These are phyloP conservation scores for Moelleriella libera DNA, from an alignment of 2,329 filamentous ascomycete species.

Conservation along the genomic window DNA sequence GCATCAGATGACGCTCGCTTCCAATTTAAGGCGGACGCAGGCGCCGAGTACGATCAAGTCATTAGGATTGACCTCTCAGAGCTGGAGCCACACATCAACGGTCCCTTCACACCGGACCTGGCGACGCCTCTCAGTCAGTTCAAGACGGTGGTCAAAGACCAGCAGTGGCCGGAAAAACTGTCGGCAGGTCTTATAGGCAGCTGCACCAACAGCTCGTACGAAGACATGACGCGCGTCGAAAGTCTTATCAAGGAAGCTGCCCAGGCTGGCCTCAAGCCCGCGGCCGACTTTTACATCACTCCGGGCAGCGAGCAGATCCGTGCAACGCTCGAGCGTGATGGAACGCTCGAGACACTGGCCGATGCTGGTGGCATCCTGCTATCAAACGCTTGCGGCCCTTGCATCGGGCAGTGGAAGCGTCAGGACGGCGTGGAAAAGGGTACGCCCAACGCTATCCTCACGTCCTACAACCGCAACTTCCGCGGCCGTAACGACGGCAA, in stretches of 20 bases:
- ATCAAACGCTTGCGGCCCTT: conserved; percentile 89
- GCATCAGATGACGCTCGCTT: conserved; percentile 33
- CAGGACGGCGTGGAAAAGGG: conserved; percentile 77
- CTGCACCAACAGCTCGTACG: conserved; percentile 97
- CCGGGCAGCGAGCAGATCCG: conserved; percentile 95
- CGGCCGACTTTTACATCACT: conserved; percentile 87
- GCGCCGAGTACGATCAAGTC: conserved; percentile 77
- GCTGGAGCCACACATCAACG: conserved; percentile 93
- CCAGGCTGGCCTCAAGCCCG: conserved; percentile 78
- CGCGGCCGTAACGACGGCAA: conserved; percentile 95
- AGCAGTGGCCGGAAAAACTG: conserved; percentile 82
- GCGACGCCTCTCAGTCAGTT: conserved; percentile 87
- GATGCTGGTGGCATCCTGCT: conserved; percentile 78
- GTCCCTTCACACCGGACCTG: conserved; percentile 89
- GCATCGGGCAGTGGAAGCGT: conserved; percentile 90
- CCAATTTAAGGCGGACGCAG: conserved; percentile 64
- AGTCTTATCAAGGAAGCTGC: conserved; percentile 83
- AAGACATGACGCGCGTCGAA: conserved; percentile 95
- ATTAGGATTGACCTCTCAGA: conserved; percentile 82
- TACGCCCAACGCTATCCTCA: conserved; percentile 84
- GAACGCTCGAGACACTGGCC: conserved; percentile 74
- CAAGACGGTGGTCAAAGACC: conserved; percentile 66
- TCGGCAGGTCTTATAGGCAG: conserved; percentile 91
- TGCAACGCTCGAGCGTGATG: conserved; percentile 80
- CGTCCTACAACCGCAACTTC: conserved; percentile 98